phyloP scores from a whole-genome alignment of 2,329 filamentous ascomycete species.

The Sarocladium oryzae region DNA sequence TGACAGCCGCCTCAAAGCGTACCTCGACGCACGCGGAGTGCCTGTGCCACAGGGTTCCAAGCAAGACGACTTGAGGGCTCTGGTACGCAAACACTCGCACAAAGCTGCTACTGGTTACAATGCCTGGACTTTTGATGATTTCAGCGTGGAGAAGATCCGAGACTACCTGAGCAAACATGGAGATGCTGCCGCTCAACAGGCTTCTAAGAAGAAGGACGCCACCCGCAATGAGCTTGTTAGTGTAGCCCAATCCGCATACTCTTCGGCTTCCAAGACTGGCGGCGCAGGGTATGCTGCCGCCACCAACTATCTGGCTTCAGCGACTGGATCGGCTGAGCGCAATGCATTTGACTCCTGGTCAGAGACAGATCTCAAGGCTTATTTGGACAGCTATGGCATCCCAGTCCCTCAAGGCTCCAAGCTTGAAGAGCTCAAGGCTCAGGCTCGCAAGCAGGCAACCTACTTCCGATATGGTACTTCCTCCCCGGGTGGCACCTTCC shows the following conservation, averaged over 20 bases:
- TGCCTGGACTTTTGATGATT: constrained; percentile 75
- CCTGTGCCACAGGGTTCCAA: constrained; percentile 67
- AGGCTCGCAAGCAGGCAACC: constrained; percentile 65
- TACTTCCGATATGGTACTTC: constrained; percentile 73
- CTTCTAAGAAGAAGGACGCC: constrained; percentile 54
- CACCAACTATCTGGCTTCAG: constrained; percentile 62
- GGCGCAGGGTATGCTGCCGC: constrained; percentile 57
- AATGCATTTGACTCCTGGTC: constrained; percentile 68
- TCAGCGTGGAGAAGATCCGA: constrained; percentile 64
- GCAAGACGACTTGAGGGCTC: constrained; percentile 65
- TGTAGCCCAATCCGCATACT: constrained; percentile 55
- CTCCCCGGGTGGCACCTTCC: constrained; percentile 57
- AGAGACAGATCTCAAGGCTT: constrained; percentile 66
- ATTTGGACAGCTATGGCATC: constrained; percentile 73
- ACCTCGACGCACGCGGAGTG: constrained; percentile 69
- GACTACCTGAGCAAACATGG: constrained; percentile 46
- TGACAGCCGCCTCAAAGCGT: constrained; percentile 70
- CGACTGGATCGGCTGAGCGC: constrained; percentile 59
- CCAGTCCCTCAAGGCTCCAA: constrained; percentile 60
- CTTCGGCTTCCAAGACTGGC: constrained; percentile 51
- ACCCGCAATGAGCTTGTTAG: constrained; percentile 68
- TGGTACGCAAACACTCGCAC: constrained; percentile 67
- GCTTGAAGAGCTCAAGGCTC: constrained; percentile 62
- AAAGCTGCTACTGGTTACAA: constrained; percentile 62
- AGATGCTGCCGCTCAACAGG: constrained; percentile 49